Conservation (phyloP, 2,329 filamentous ascomycete species). For the Penicillium sumatraense region DNA sequence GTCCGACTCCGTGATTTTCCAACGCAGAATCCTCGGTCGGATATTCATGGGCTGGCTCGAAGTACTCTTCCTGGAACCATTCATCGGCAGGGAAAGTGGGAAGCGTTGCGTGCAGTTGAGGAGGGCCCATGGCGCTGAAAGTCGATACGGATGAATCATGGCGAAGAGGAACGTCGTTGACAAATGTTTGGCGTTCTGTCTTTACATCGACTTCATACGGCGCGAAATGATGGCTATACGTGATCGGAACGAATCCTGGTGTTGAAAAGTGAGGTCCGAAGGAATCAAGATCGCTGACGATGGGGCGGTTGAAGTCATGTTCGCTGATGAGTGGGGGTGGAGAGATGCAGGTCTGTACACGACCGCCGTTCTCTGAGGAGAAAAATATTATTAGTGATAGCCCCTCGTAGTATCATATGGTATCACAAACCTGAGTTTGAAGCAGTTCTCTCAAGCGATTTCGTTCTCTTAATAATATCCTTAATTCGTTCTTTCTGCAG, state of each 20-base stretch:
- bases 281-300: slow-evolving; percentile 46
- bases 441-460: slow-evolving; percentile 83
- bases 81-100: slow-evolving; percentile 67
- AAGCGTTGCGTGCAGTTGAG: slow-evolving; percentile 69
- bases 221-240: slow-evolving; percentile 61
- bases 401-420: slow-evolving; percentile 34
- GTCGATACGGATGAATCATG: slow-evolving; percentile 87
- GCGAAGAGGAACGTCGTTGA: slow-evolving; percentile 85
- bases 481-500: slow-evolving; percentile 95
- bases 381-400: slow-evolving; percentile 12
- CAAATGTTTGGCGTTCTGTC: slow-evolving; percentile 91
- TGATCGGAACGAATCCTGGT: slow-evolving; percentile 61
- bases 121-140: slow-evolving; percentile 88
- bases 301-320: slow-evolving; percentile 69
- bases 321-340: slow-evolving; percentile 41
- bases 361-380: neutral
- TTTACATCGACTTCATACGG: slow-evolving; percentile 96
- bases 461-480: slow-evolving; percentile 95
- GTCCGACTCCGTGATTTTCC: slow-evolving; percentile 21
- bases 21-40: neutral
- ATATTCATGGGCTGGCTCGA: slow-evolving; percentile 59
- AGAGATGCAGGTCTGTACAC: neutral
- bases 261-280: slow-evolving; percentile 49
- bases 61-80: slow-evolving; percentile 74
- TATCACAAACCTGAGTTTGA: slow-evolving; percentile 34